A percentile compares a stretch with the other conserved stretches of the same genome.
Conservation (phyloP, 2,329 filamentous ascomycete genomes). For the Talaromyces sp. region DNA sequence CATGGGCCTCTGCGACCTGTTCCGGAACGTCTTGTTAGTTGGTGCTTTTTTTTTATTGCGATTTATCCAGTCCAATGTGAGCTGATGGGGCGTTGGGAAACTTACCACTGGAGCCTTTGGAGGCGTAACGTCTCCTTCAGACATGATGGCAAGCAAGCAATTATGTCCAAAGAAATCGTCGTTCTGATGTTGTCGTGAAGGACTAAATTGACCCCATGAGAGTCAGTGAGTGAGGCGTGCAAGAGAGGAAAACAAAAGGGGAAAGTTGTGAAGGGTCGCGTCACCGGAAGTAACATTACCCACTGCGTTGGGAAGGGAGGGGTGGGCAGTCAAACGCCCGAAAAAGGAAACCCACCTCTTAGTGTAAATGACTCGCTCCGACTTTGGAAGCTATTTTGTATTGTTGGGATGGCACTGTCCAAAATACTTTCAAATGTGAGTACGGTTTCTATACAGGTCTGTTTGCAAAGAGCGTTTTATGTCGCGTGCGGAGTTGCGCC, state of each 20-base stretch:
- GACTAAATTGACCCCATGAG: too few relatives aligned
- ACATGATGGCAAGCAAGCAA: conserved; percentile 18
- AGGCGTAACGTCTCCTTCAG: conserved; percentile 21
- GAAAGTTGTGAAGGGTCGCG: neutral
- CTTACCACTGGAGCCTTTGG: conserved; percentile 12
- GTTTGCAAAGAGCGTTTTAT: neutral
- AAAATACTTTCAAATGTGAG: neutral
- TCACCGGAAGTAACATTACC: conserved; percentile 8
- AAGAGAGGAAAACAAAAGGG: neutral
- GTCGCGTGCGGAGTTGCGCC: neutral
- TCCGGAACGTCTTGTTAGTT: conserved; percentile 10
- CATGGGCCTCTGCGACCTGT: conserved; percentile 44
- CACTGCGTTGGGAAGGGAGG: neutral
- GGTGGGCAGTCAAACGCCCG: neutral
- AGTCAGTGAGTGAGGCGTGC: neutral
- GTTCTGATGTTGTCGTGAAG: neutral
- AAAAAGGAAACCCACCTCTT: conserved; percentile 2
- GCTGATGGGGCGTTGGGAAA: neutral
- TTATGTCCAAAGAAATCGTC: neutral
- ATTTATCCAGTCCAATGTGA: neutral
- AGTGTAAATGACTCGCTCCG: neutral
- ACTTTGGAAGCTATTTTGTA: neutral
- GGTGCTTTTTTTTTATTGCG: neutral
- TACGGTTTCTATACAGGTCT: neutral
- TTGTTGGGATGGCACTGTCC: neutral